A percentile compares a stretch with the other conserved stretches of the same genome.
Conservation (phyloP, 805 yeast genomes). For the Tetrapisispora pingtungensis region DNA sequence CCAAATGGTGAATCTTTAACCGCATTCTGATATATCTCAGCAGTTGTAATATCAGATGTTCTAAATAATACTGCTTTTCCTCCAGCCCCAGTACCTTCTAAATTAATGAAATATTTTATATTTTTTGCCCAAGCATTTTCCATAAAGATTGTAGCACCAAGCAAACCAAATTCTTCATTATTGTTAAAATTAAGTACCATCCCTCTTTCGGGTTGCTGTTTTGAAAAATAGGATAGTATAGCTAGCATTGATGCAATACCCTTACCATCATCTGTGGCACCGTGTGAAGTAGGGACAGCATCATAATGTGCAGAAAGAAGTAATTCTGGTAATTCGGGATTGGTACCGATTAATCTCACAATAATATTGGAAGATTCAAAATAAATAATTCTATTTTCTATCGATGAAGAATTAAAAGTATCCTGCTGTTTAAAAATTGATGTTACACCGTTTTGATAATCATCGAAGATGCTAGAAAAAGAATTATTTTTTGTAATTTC, state of each 20-base stretch:
- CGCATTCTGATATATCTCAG: conserved; percentile 42
- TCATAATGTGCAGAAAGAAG: conserved; percentile 81
- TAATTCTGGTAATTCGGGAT: conserved; percentile 51
- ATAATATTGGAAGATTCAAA: conserved; percentile 77
- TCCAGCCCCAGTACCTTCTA: conserved; percentile 92
- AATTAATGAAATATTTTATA: conserved; percentile 58
- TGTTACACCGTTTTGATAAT: conserved; percentile 30
- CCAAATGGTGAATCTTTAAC: conserved; percentile 62
- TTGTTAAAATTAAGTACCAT: conserved; percentile 79
- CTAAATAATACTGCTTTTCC: conserved; percentile 75
- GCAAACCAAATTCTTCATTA: conserved; percentile 78
- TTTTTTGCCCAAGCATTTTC: conserved; percentile 61
- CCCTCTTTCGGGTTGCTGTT: conserved; percentile 54
- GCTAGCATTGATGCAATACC: conserved; percentile 79
- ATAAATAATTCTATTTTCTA: conserved; percentile 45
- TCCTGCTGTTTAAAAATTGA: conserved; percentile 43
- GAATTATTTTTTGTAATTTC: conserved; percentile 22
- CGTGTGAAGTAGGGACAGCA: conserved; percentile 77
- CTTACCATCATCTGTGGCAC: conserved; percentile 88
- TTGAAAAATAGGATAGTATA: conserved; percentile 38
- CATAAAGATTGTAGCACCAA: conserved; percentile 70
- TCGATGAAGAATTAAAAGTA: conserved; percentile 35
- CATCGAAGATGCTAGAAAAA: conserved; percentile 31
- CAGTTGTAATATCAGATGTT: conserved; percentile 68
- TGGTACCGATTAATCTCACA: conserved; percentile 60